A percentile compares a stretch with the other conserved stretches of the same genome.
phyloP scores from a whole-genome alignment of 352 stramenopile genomes.

The Phytophthora fragariaefolia region DNA sequence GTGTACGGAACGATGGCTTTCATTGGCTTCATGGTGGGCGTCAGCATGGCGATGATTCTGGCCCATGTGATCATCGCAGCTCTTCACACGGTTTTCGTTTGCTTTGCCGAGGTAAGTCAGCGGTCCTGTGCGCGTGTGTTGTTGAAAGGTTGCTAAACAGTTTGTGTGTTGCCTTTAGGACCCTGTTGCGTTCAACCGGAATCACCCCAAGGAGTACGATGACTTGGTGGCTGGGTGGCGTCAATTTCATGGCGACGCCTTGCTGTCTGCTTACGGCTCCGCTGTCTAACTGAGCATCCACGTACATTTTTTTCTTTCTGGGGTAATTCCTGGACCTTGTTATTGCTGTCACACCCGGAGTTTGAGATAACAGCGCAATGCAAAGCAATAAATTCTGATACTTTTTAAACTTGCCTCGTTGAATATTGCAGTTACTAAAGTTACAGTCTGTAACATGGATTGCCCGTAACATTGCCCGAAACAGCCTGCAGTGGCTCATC shows the following conservation, averaged over 20 bases:
- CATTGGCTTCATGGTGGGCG: constrained; percentile 81
- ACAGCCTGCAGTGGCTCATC: no score
- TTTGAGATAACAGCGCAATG: not conserved
- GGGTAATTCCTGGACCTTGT: not conserved
- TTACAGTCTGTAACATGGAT: no score
- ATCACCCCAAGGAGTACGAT: constrained; percentile 85
- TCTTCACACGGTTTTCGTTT: constrained; percentile 89
- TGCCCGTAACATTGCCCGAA: no score
- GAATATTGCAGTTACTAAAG: no score
- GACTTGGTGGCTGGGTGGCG: constrained; percentile 78
- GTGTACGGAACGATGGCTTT: constrained; percentile 66
- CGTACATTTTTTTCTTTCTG: not conserved
- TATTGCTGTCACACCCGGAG: no score
- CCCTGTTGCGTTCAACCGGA: constrained; percentile 81
- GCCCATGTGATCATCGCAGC: constrained; percentile 84
- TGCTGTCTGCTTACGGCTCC: constrained; percentile 71
- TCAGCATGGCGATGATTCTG: constrained; percentile 87
- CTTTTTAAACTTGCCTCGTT: no score
- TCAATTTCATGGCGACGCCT: constrained; percentile 81
- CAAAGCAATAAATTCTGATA: not conserved
- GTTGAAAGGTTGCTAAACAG: constrained; percentile 15
- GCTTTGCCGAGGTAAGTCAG: constrained; percentile 78
- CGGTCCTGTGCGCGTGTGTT: not conserved
- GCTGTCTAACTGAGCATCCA: constrained; percentile 58
- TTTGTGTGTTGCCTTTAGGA: constrained; percentile 44